Percentiles rank a stretch among this genome's conserved stretches.
Conservation (phyloP, 2,329 filamentous ascomycete genomes). For the Alternaria panax region DNA sequence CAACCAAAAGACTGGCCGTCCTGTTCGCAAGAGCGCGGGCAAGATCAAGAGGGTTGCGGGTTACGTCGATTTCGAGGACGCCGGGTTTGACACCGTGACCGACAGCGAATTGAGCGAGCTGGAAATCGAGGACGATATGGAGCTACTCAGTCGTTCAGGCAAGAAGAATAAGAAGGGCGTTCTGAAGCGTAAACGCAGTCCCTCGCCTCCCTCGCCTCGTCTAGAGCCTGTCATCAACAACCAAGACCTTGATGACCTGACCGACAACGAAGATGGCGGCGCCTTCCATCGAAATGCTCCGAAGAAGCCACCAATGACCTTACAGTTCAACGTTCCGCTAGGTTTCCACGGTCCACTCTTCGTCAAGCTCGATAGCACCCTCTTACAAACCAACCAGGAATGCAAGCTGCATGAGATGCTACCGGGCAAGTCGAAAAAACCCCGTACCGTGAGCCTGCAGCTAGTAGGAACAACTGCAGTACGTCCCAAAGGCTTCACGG, state of each 20-base stretch:
- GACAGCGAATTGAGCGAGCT: conserved; percentile 14
- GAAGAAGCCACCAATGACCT: conserved; percentile 41
- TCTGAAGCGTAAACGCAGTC: conserved; percentile 48
- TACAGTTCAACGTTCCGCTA: conserved; percentile 57
- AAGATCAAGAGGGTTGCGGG: conserved; percentile 43
- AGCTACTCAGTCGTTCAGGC: conserved; percentile 22
- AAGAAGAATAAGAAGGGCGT: conserved; percentile 37
- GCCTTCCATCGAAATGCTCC: conserved; percentile 21
- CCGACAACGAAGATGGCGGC: conserved; percentile 37
- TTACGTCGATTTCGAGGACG: conserved; percentile 52
- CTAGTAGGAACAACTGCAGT: not conserved
- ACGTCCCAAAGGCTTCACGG: conserved; percentile 31
- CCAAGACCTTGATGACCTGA: conserved; percentile 37
- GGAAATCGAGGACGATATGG: conserved; percentile 39
- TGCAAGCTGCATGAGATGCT: conserved; percentile 27
- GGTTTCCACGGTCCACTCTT: conserved; percentile 56
- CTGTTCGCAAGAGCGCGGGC: conserved; percentile 53
- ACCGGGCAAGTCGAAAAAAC: conserved; percentile 19
- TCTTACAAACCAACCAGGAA: conserved; percentile 25
- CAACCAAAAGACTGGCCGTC: conserved; percentile 53
- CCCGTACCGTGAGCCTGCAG: not conserved
- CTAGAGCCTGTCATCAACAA: conserved; percentile 44
- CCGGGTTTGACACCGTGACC: conserved; percentile 37
- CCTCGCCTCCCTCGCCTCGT: conserved; percentile 46
- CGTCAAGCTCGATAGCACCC: conserved; percentile 50